Evolutionary conservation across 192 early-diverging fungal species (phyloP).

Genomic region (Coemansia erecta): DNA sequence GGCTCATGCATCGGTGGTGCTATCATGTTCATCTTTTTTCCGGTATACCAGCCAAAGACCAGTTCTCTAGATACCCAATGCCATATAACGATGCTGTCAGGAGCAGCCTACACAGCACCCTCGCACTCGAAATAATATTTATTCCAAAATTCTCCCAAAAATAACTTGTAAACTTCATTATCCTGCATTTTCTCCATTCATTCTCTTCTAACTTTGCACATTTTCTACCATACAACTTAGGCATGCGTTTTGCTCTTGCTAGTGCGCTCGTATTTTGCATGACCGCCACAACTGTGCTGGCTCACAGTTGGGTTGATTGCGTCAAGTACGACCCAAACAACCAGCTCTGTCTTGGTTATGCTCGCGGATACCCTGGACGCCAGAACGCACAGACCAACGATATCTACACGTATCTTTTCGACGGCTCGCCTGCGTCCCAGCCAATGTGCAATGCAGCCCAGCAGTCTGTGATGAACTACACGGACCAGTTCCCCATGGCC

Average conservation of each 20-base stretch:
- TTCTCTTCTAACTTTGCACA: background rate
- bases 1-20: background rate
- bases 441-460: slow-evolving; percentile 53
- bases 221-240: background rate
- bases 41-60: background rate
- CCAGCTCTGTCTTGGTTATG: slow-evolving; percentile 49
- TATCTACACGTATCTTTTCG: slow-evolving; percentile 56
- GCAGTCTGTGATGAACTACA: slow-evolving; percentile 33
- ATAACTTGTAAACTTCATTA: too few relatives aligned
- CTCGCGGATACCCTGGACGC: slow-evolving; percentile 57
- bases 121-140: background rate
- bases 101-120: too few relatives aligned
- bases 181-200: background rate
- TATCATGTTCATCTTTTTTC: background rate
- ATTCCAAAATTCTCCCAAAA: too few relatives aligned
- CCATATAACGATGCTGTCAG: too few relatives aligned
- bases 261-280: slow-evolving; percentile 3
- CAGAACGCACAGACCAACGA: slow-evolving; percentile 48
- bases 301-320: slow-evolving; percentile 64
- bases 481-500: slow-evolving; percentile 49
- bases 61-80: too few relatives aligned
- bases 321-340: slow-evolving; percentile 51
- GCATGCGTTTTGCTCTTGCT: slow-evolving; percentile 7
- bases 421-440: slow-evolving; percentile 23
- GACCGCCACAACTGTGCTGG: slow-evolving; percentile 41